Base-by-base conservation (phyloP, 2,329 filamentous ascomycete species). In the Colletotrichum viniferum region DNA sequence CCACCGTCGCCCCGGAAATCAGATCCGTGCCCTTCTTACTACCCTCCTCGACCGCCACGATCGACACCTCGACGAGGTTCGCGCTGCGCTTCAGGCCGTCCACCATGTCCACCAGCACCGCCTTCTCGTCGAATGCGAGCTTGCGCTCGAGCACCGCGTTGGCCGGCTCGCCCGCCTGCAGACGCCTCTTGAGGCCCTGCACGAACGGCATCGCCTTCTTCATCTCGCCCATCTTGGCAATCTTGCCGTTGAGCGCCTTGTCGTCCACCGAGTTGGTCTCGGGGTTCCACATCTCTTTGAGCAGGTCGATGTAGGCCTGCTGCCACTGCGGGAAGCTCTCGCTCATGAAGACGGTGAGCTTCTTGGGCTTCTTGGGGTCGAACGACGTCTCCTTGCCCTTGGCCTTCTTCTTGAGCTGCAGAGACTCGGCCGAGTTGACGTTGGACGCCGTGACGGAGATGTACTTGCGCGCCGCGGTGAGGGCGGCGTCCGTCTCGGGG, bases 161-260 rank as follows among this genome's bases (percentile, higher is more conserved):
- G 3, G 91, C 87, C 16, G 88, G 86, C 85, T 96, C 92, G 77
- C 94, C 94, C 65, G 89, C 88, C 73, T 95, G 89, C 71, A 99
- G 90, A 68, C 95, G 92, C 84, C 91, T 94, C 93, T 98, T 98
- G 76, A 98, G 88, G 8, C 84, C 86, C 86, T 98, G 96, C 65
- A 98, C 93, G 82, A 98, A 98, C 0, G 97, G 97, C 96, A 98
- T 98, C 4, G 96, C 96, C 87, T 97, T 97, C 92, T 98, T 99
- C 90, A 96, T 95, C 86, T 97, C 95, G 58, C 92, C 92, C 81
- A 95, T 89, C 88, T 98, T 98, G 79, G 92, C 92, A 73, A 98
- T 93, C 81, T 92, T 91, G 78, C 92, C 92, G 80, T 92, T 94
- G 62, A 98, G 88, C 72, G 91, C 92, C 88, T 97, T 98, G 83